Conservation (phyloP, 768 basidiomycete species). For the Lactarius tabidus region DNA sequence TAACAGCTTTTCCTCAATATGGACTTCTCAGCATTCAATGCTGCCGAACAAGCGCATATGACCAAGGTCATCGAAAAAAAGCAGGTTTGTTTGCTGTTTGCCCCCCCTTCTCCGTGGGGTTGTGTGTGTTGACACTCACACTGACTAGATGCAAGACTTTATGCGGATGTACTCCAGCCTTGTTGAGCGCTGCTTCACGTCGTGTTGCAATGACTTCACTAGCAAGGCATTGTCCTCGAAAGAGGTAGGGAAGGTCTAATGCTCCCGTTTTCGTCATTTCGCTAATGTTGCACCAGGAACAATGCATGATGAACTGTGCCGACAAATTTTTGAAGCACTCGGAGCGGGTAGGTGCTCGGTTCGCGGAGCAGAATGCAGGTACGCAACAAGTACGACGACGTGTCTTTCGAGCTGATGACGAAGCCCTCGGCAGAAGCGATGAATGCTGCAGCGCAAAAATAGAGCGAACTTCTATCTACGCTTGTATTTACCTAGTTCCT, state of each 20-base stretch:
- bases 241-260: constrained; percentile 53
- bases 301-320: constrained; percentile 88
- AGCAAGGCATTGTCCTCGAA: constrained; percentile 90
- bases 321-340: constrained; percentile 99
- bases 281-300: constrained; percentile 49
- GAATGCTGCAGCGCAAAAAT: constrained; percentile 37
- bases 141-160: constrained; percentile 93
- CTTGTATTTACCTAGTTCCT: not conserved
- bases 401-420: constrained; percentile 1
- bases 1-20: constrained; percentile 39
- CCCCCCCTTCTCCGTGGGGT: not conserved
- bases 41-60: constrained; percentile 95
- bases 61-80: constrained; percentile 92
- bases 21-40: constrained; percentile 90
- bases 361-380: constrained; percentile 92
- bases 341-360: constrained; percentile 86
- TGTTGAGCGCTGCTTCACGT: constrained; percentile 93
- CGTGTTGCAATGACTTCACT: constrained; percentile 96
- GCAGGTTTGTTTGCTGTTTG: constrained; percentile 54
- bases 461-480: not conserved
- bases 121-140: constrained; percentile 7
- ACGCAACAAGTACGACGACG: constrained; percentile 32
- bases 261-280: constrained; percentile 5
- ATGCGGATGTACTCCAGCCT: constrained; percentile 91
- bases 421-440: constrained; percentile 36